Evolutionary conservation across 306 rosid species (phyloP), one percentile per base, ranked within the genome.

Genomic region (Prunus armeniaca): DNA sequence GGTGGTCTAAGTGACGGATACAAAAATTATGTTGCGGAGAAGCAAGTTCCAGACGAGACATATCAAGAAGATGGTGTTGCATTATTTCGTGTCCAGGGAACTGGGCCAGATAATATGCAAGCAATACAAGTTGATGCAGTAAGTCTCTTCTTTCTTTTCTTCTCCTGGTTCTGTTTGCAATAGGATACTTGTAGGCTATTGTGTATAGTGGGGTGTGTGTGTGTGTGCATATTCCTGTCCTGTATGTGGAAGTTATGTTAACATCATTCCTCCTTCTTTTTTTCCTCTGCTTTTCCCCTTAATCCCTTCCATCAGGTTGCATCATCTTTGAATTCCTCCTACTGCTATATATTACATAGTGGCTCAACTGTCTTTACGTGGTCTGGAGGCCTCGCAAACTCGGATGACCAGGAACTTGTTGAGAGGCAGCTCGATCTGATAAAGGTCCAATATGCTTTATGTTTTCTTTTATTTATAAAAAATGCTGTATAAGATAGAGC

Each of bases 71-170:
- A 91, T 47, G 90, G 94, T 51, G 75, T 93, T 73, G 99, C 97
- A 51, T 83, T 96, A 73, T 93, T 96, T 80, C 93, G 99, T 76
- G 87, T 96, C 74, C 99, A 96, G 82, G 99, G 99, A 82, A 69
- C 93, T 61, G 99, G 98, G 71, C 91, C 99, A 19, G 98, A 96
- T 18, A 96, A 89, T 84, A 96, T 96, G 99, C 99, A 96, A 86
- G 98, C 99, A 69, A 93, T 93, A 83, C 99, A 96, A 93, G 93
- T 93, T 50, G 94, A 93, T 43, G 60, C 96, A 3, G 99, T 96
- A 77, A 45, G 91, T 65, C 69, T 34, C 67, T 72, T 71, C 64
- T 66, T 65, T 79, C 27, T 55, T 14, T 27, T 32, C 61, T 34
- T 64, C 47, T 18, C 30, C 22, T 50, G 46, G 61, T 7, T 25